Base-by-base conservation (phyloP, 352 stramenopile genomes). In the Peronospora farinosa region DNA sequence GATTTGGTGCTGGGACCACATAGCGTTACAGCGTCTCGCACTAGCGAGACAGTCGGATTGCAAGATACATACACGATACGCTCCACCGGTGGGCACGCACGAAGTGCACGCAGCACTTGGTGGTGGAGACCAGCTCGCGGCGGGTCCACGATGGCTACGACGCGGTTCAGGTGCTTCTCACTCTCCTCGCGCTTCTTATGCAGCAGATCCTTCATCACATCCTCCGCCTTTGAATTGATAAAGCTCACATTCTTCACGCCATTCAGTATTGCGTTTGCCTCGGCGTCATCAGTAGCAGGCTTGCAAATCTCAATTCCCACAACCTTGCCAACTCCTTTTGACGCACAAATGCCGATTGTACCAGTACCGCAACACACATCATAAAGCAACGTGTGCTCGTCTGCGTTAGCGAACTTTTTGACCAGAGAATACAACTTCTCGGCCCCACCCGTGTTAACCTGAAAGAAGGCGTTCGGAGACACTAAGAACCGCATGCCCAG, bases 321-420 rank as follows among this genome's bases (percentile, higher is more conserved):
- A 21, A 93, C 73, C 62, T 91, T 88, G 19, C 69, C 76, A 15
- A 67, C 74, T 11, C 80, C 67, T 44, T 88, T 76, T 5, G 95
- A 88, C 60, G 95, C 86, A 41, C 80, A 95, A 51, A 98, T 96
- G 0, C 96, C 96, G 50, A 99, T 99, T 5, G 95, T 98, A 30
- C 96, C 96, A 12, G 96, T 99, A 15, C 96, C 96, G 62, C 96
- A 99, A 69, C 96, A 99, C 13, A 99, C 96, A 58, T 99, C 96
- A 49, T 99, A 96, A 3, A 98, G 65, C 30, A 97, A 54, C 21
- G 78, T 97, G 42, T 91, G 66, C 31, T 79, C 70, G 39, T 88
- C 66, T 15, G 70, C 70, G 13, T 72, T 68, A 49, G 87, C 74
- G 50, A 86, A 80, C 36, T 97, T 70, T 44, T 96, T 87, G n/a